These are phyloP conservation scores for Pseudoperonospora humuli DNA, from an alignment of 352 stramenopile genomes.

Conservation along the genomic window DNA sequence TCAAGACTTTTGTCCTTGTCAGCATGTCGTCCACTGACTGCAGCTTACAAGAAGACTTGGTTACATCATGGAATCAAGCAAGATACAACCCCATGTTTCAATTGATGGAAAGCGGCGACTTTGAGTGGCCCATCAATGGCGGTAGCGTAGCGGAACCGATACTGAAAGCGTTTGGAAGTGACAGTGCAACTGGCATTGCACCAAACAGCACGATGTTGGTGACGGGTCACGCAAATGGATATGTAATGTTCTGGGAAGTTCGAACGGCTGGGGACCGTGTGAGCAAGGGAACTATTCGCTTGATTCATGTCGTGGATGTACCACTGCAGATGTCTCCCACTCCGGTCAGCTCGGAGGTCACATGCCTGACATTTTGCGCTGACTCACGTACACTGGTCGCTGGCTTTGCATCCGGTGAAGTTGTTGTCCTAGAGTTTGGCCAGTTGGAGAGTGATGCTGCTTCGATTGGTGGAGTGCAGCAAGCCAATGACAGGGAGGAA, in stretches of 20 bases:
- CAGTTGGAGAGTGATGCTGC: slow-evolving; percentile 8
- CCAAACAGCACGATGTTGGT: slow-evolving; percentile 46
- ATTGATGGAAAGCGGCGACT: slow-evolving; percentile 35
- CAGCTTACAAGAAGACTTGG: slow-evolving; percentile 40
- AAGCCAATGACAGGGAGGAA: background rate
- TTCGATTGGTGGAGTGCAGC: background rate
- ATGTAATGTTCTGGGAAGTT: slow-evolving; percentile 58
- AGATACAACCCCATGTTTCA: slow-evolving; percentile 30
- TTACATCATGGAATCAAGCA: slow-evolving; percentile 27
- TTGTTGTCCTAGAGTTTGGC: slow-evolving; percentile 45
- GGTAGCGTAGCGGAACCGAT: slow-evolving; percentile 46
- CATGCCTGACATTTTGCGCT: slow-evolving; percentile 40
- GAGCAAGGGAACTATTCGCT: slow-evolving; percentile 45
- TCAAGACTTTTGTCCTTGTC: slow-evolving; percentile 39
- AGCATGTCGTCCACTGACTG: slow-evolving; percentile 32
- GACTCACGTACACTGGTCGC: slow-evolving; percentile 37
- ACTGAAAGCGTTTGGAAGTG: slow-evolving; percentile 35
- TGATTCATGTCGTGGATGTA: slow-evolving; percentile 50
- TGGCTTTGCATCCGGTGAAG: slow-evolving; percentile 47
- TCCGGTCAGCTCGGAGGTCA: slow-evolving; percentile 30
- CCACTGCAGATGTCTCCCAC: slow-evolving; percentile 27
- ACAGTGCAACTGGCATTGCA: slow-evolving; percentile 16
- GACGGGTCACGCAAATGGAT: slow-evolving; percentile 47
- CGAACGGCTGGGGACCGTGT: slow-evolving; percentile 32
- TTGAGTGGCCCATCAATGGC: slow-evolving; percentile 68